Evolutionary conservation across 108 stramenopile species (phyloP).

Genomic region (Pinguiococcus pyrenoidosus): DNA sequence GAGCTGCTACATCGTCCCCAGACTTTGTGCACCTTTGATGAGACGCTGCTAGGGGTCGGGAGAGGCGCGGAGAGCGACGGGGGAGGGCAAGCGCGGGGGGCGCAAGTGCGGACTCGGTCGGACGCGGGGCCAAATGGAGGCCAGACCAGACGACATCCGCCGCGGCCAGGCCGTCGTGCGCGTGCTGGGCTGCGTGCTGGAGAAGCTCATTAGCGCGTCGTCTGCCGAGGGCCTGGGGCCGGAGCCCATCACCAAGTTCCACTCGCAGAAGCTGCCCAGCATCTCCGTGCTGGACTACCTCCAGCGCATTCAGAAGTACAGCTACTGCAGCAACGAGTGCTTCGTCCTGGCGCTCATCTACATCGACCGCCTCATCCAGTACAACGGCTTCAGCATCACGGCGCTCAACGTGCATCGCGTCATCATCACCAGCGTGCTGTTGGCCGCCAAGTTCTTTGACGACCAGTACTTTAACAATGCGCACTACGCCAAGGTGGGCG

Average conservation of each 20-base stretch:
- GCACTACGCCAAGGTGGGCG: constrained; percentile 87
- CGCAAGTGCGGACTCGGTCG: too few species aligned
- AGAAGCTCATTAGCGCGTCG: constrained; percentile 20
- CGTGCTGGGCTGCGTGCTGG: constrained; percentile 18
- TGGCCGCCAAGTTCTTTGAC: constrained; percentile 97
- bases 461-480: constrained; percentile 98
- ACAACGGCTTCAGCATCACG: constrained; percentile 69
- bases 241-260: constrained; percentile 68
- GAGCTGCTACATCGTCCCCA: too few species aligned
- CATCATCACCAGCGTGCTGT: constrained; percentile 77
- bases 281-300: constrained; percentile 78
- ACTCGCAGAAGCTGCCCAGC: constrained; percentile 76
- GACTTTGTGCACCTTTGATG: too few species aligned
- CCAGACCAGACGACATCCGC: too few species aligned
- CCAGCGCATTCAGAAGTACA: constrained; percentile 88
- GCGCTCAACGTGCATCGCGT: constrained; percentile 92
- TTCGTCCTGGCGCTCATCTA: constrained; percentile 92
- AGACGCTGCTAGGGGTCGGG: too few species aligned
- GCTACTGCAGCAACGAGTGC: constrained; percentile 87
- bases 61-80: too few species aligned
- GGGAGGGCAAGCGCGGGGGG: too few species aligned
- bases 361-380: constrained; percentile 90
- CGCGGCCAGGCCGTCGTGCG: constrained; percentile 2
- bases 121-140: too few species aligned
- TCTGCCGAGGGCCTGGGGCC: constrained; percentile 6